Evolutionary conservation across 108 stramenopile species (phyloP).

Genomic region (Skeletonema potamos): DNA sequence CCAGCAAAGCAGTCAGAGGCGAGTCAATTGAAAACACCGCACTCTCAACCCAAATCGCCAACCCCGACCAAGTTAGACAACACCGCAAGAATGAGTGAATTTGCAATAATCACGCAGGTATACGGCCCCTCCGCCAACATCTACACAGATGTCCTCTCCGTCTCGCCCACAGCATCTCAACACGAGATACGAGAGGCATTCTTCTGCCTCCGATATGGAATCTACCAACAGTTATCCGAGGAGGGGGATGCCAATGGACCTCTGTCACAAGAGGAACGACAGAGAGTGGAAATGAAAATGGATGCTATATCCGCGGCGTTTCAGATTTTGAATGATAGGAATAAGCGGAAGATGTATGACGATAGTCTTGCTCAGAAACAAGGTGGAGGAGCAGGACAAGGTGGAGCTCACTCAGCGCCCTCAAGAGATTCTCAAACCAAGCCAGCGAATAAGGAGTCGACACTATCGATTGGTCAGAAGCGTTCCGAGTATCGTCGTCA

Average conservation of each 20-base stretch:
- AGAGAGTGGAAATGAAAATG: conserved; percentile 25
- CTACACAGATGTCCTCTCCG: conserved; percentile 39
- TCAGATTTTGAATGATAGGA: conserved; percentile 32
- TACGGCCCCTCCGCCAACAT: conserved; percentile 47
- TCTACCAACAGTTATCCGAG: conserved; percentile 19
- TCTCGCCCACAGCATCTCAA: conserved; percentile 32
- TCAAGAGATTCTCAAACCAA: not conserved
- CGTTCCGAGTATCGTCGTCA: not conserved
- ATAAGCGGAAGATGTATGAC: conserved; percentile 19
- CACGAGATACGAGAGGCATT: conserved; percentile 67
- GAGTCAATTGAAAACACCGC: not conserved
- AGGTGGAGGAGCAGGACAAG: not conserved
- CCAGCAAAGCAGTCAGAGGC: not conserved
- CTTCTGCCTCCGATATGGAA: conserved; percentile 53
- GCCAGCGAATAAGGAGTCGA: not conserved
- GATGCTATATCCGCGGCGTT: conserved; percentile 32
- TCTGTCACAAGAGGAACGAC: conserved; percentile 14
- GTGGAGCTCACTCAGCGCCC: not conserved
- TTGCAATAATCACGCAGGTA: conserved; percentile 21
- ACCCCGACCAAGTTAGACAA: not conserved
- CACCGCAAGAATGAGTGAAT: not conserved
- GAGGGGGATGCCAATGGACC: not conserved
- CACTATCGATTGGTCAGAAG: not conserved
- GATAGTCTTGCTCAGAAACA: not conserved
- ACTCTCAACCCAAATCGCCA: not conserved